These are phyloP conservation scores for Leccinum subgranulosum DNA, from an alignment of 768 basidiomycete genomes.

Conservation along the genomic window DNA sequence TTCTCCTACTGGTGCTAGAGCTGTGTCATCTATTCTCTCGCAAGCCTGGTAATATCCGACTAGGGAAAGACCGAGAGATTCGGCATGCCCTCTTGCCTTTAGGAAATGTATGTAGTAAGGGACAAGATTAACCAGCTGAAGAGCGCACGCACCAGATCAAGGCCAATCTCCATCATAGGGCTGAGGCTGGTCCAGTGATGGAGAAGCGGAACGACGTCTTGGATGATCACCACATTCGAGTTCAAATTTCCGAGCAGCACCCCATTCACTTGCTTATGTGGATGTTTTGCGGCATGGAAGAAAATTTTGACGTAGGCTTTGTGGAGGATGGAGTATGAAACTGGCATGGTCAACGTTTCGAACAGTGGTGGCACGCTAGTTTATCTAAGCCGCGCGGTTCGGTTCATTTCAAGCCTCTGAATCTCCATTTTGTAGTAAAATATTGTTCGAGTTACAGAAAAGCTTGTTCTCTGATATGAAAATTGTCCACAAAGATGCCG, in stretches of 20 bases:
- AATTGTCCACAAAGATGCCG: background rate
- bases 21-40: constrained; percentile 57
- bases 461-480: background rate
- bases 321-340: constrained; percentile 50
- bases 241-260: constrained; percentile 61
- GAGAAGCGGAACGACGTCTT: constrained; percentile 71
- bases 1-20: constrained; percentile 65
- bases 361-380: background rate
- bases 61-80: constrained; percentile 46
- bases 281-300: constrained; percentile 79
- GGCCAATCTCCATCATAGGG: constrained; percentile 84
- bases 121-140: background rate
- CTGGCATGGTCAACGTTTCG: constrained; percentile 20
- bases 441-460: background rate
- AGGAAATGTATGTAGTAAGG: constrained; percentile 1
- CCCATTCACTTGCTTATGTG: constrained; percentile 72
- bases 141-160: constrained; percentile 58
- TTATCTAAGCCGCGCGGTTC: background rate
- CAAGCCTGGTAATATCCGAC: constrained; percentile 79
- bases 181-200: constrained; percentile 85
- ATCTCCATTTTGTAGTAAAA: background rate
- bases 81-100: constrained; percentile 61
- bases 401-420: no score
- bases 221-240: constrained; percentile 42
- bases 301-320: constrained; percentile 71